Evolutionary conservation across 805 yeast species (phyloP), one percentile per base, ranked within the genome.

Genomic region (Saccharomyces kudriavzevii): DNA sequence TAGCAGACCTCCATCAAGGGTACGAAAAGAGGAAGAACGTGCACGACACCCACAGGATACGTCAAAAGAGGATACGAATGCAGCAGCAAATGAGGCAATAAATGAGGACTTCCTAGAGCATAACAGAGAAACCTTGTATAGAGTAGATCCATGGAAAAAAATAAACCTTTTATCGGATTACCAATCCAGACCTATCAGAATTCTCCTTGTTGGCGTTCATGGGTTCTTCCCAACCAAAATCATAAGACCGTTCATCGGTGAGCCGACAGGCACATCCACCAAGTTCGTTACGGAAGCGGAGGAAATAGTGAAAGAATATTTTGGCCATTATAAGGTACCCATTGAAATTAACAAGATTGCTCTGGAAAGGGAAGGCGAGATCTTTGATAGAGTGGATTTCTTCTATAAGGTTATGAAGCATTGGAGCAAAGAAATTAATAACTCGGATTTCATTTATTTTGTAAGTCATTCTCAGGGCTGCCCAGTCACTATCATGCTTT

Each of bases 391-490:
- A 30, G 96, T 92, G 6, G 85, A 84, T 43, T 87, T 82, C 61
- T 89, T 92, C 60, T 86, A 83, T 56, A 81, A 82, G 30, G 79
- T 89, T 47, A 74, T 92, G 68, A 74, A 76, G 59, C 84, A 83
- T 64, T 87, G 92, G 89, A 62, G 68, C 22, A 70, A 73, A 40
- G 76, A 74, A 53, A 60, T 76, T 2, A 72, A 73, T 47, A 56
- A 74, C n/a, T 92, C 97, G 0, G 98, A 92, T 68, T 85, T 86
- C 57, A 81, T 92, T n/a, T 89, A 85, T 65, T 80, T 92, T 57
- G 97, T 97, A 1, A 84, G 96, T 0, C 99, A 92, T 70, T 91
- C 97, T 0, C 99, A 92, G 69, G 99, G 99, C 0, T 84, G 92
- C 48, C 97, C 96, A 0, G 98, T 94, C 0, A 81, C 96, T 0